phyloP scores from a whole-genome alignment of 2,329 filamentous ascomycete species.

The Aspergillus fijiensis region DNA sequence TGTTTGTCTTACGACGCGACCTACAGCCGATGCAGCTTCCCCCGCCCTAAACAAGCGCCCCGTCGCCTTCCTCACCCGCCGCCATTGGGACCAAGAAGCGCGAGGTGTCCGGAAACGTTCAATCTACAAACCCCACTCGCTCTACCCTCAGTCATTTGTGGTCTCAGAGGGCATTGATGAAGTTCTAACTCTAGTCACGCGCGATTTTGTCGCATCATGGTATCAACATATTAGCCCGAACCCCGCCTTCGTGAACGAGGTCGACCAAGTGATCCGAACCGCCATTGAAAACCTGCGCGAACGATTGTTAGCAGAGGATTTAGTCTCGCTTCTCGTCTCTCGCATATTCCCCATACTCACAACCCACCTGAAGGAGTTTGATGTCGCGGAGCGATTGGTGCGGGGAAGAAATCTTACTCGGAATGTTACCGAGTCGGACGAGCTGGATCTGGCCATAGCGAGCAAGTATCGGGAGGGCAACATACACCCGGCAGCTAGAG shows the following conservation, averaged over 20 bases:
- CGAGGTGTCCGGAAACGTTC: constrained; percentile 64
- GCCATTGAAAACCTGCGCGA: constrained; percentile 71
- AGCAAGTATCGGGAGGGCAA: constrained; percentile 86
- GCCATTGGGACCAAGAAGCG: constrained; percentile 69
- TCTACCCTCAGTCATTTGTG: constrained; percentile 73
- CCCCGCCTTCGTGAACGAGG: constrained; percentile 77
- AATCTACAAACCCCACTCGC: constrained; percentile 64
- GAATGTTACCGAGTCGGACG: constrained; percentile 91
- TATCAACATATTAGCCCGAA: constrained; percentile 82
- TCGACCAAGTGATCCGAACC: constrained; percentile 75
- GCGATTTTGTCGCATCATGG: constrained; percentile 87
- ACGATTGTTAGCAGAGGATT: constrained; percentile 70
- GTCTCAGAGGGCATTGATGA: constrained; percentile 79
- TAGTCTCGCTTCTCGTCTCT: constrained; percentile 79
- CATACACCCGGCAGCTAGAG: constrained; percentile 79
- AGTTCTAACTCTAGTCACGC: constrained; percentile 71
- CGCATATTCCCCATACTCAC: constrained; percentile 86
- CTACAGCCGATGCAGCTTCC: constrained; percentile 37
- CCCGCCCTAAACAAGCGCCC: constrained; percentile 46
- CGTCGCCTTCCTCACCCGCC: constrained; percentile 60
- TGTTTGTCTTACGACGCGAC: constrained; percentile 57
- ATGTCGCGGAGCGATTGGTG: constrained; percentile 82
- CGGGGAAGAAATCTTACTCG: constrained; percentile 84
- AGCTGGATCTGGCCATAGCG: constrained; percentile 94
- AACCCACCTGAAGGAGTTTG: constrained; percentile 83